A percentile compares a stretch with the other conserved stretches of the same genome.
These are phyloP conservation scores for Lactarius vividus DNA, from an alignment of 768 basidiomycete species.

Conservation along the genomic window DNA sequence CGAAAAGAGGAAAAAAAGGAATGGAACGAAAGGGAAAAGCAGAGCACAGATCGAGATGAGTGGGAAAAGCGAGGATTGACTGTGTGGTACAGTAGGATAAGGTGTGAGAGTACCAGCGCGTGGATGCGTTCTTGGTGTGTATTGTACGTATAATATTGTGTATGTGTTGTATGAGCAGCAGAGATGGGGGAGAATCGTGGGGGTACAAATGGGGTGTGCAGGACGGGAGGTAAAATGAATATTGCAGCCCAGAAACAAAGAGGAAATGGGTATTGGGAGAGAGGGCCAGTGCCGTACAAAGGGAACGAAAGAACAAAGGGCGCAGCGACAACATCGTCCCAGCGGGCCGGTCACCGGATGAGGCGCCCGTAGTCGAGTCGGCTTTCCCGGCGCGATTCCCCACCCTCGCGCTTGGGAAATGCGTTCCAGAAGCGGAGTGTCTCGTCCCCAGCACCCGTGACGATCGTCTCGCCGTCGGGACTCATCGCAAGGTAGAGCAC, in stretches of 20 bases:
- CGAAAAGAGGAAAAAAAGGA: conserved; percentile 13
- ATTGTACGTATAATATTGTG: conserved; percentile 17
- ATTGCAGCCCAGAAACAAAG: conserved; percentile 18
- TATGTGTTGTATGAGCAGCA: conserved; percentile 4
- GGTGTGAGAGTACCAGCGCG: conserved; percentile 12
- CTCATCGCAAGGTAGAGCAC: conserved; percentile 97
- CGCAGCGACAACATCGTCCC: neutral
- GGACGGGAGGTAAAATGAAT: neutral
- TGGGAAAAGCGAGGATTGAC: neutral
- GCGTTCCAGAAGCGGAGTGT: conserved; percentile 98
- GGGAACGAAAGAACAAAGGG: neutral
- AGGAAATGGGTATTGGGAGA: conserved; percentile 8
- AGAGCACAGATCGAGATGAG: conserved; percentile 23
- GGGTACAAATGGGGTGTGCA: conserved; percentile 19
- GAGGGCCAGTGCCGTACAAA: neutral
- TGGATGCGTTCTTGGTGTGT: conserved; percentile 13
- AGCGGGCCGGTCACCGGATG: conserved; percentile 33
- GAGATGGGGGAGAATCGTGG: conserved; percentile 2
- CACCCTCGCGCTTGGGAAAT: conserved; percentile 71
- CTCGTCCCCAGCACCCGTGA: conserved; percentile 97
- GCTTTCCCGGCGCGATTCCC: conserved; percentile 39
- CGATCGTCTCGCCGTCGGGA: conserved; percentile 96
- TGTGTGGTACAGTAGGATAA: conserved; percentile 19
- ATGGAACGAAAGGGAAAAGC: neutral
- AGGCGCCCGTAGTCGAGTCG: conserved; percentile 46